Percentiles rank a stretch among this genome's conserved stretches.
phyloP scores from a whole-genome alignment of 805 yeast species.

The Cyberlindnera amylophila region DNA sequence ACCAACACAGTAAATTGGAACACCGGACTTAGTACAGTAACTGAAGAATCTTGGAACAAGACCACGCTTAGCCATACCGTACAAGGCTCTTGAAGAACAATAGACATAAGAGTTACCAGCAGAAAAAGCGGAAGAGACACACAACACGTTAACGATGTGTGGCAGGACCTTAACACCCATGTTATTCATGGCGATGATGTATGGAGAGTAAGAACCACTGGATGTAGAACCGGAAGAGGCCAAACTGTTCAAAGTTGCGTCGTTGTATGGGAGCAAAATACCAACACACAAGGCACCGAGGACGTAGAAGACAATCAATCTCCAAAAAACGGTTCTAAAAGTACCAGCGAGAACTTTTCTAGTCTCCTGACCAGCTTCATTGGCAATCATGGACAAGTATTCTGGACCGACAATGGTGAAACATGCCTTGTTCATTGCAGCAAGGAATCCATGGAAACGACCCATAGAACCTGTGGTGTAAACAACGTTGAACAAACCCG shows the following conservation, averaged over 20 bases:
- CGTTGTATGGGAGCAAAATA: slow-evolving; percentile 58
- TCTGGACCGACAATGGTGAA: slow-evolving; percentile 88
- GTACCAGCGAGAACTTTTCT: slow-evolving; percentile 70
- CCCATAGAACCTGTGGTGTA: slow-evolving; percentile 55
- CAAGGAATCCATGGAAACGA: slow-evolving; percentile 61
- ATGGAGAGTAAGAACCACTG: slow-evolving; percentile 54
- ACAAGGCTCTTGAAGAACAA: slow-evolving; percentile 56
- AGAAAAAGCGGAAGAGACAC: slow-evolving; percentile 51
- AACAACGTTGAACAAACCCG: slow-evolving; percentile 54
- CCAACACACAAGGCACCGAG: slow-evolving; percentile 70
- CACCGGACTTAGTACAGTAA: slow-evolving; percentile 59
- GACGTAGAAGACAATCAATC: slow-evolving; percentile 59
- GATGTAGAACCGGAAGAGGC: slow-evolving; percentile 59
- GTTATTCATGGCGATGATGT: slow-evolving; percentile 51
- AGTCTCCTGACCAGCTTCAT: slow-evolving; percentile 71
- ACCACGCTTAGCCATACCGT: slow-evolving; percentile 45
- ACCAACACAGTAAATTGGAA: slow-evolving; percentile 66
- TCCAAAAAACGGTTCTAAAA: slow-evolving; percentile 63
- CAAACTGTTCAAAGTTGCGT: slow-evolving; percentile 45
- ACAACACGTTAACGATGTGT: slow-evolving; percentile 46
- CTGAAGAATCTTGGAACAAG: slow-evolving; percentile 61
- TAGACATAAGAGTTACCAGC: slow-evolving; percentile 55
- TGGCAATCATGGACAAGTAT: slow-evolving; percentile 75
- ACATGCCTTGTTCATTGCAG: slow-evolving; percentile 65
- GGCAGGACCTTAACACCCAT: slow-evolving; percentile 50